A percentile compares a stretch with the other conserved stretches of the same genome.
These are phyloP conservation scores for Fomitopsis schrenkii DNA, from an alignment of 1,284 basidiomycete species.

Conservation along the genomic window DNA sequence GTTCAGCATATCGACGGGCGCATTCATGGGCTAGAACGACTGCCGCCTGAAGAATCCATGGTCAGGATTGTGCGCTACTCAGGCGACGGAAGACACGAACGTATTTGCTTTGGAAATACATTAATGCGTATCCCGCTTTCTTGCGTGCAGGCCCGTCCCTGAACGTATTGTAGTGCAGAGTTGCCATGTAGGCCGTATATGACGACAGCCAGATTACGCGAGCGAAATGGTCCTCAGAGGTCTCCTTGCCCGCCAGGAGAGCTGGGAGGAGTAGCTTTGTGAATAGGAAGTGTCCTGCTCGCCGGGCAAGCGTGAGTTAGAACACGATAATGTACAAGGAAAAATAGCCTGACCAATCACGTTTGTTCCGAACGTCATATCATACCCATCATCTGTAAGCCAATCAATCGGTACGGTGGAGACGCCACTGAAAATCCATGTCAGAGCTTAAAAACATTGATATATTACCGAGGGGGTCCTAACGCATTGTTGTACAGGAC, in stretches of 20 bases:
- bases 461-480: slow-evolving; percentile 11
- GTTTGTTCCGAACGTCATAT: slow-evolving; percentile 61
- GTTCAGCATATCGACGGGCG: slow-evolving; percentile 42
- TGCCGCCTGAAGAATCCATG: slow-evolving; percentile 27
- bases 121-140: slow-evolving; percentile 8
- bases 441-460: background rate
- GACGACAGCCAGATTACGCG: slow-evolving; percentile 23
- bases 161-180: slow-evolving; percentile 14
- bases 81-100: slow-evolving; percentile 14
- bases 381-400: slow-evolving; percentile 50
- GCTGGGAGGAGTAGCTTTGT: slow-evolving; percentile 23
- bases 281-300: slow-evolving; percentile 20
- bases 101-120: slow-evolving; percentile 28
- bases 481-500: slow-evolving; percentile 52
- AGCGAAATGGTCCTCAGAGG: slow-evolving; percentile 19
- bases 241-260: slow-evolving; percentile 18
- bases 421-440: slow-evolving; percentile 40
- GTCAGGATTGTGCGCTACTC: background rate
- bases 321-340: too few relatives aligned
- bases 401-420: slow-evolving; percentile 40
- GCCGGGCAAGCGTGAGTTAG: background rate
- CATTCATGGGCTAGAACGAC: slow-evolving; percentile 45
- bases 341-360: slow-evolving; percentile 31
- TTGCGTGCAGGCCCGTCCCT: slow-evolving; percentile 12
- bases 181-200: slow-evolving; percentile 12